Evolutionary conservation across 371 early-diverging fungal species (phyloP).

Genomic region (Conidiobolus incongruus): DNA sequence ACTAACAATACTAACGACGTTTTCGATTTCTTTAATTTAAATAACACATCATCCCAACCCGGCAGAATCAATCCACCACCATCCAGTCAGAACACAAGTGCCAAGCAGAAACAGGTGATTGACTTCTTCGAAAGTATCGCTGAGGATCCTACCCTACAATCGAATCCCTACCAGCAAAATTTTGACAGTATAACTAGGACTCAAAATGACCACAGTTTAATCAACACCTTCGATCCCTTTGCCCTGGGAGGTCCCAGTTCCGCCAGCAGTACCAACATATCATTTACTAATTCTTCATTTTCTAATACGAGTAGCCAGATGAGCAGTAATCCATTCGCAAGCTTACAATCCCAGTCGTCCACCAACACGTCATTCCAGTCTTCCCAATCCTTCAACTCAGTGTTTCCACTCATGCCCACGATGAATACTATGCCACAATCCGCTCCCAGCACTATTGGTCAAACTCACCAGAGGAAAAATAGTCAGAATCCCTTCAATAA

Average conservation of each 20-base stretch:
- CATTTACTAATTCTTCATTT: background rate
- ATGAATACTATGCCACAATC: no score
- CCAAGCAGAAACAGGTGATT: background rate
- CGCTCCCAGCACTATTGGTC: no score
- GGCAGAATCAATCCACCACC: background rate
- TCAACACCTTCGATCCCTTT: no score
- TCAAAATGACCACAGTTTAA: no score
- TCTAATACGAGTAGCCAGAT: background rate
- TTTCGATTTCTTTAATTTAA: background rate
- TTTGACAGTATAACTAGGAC: no score
- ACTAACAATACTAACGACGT: background rate
- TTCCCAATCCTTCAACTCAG: background rate
- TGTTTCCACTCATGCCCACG: background rate
- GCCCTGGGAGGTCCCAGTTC: no score
- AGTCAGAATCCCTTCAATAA: no score
- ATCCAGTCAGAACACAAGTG: background rate
- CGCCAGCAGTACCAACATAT: no score
- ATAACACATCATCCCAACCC: background rate
- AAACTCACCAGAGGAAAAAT: no score
- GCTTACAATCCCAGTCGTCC: background rate
- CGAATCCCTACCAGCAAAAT: background rate
- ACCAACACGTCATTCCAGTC: background rate
- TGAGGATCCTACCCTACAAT: background rate
- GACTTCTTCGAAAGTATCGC: conserved; percentile 3
- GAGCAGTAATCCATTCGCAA: background rate